These are phyloP conservation scores for Penicillium expansum DNA, from an alignment of 2,329 filamentous ascomycete genomes.

Conservation along the genomic window DNA sequence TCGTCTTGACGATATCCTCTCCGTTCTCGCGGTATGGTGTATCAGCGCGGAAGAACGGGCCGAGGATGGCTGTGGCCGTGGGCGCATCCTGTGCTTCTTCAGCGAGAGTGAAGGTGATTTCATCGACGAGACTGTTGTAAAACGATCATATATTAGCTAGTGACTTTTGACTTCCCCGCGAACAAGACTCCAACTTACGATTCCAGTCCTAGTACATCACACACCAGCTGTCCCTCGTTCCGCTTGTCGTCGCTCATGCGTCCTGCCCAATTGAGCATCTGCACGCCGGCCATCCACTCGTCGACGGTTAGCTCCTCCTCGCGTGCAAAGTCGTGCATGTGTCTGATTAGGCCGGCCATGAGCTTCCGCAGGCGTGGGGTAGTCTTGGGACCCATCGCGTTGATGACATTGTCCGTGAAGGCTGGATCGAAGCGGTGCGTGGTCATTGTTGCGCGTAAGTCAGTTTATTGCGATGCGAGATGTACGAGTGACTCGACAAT, in stretches of 20 bases:
- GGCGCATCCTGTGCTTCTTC: constrained; percentile 53
- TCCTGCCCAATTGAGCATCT: constrained; percentile 61
- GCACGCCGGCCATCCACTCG: constrained; percentile 57
- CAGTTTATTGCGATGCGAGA: background rate
- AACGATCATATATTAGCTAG: background rate
- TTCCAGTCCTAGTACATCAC: constrained; percentile 59
- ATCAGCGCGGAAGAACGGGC: constrained; percentile 77
- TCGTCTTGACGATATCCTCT: constrained; percentile 59
- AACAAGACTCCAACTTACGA: constrained; percentile 41
- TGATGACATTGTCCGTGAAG: constrained; percentile 68
- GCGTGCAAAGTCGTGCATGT: constrained; percentile 59
- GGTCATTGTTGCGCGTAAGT: constrained; percentile 22
- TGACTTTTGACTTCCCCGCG: background rate
- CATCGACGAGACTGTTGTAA: constrained; percentile 62
- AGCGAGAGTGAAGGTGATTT: constrained; percentile 70
- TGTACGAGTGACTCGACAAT: background rate
- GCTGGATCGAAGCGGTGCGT: constrained; percentile 44
- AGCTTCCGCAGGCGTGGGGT: constrained; percentile 65
- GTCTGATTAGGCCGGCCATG: constrained; percentile 51
- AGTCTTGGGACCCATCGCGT: constrained; percentile 70
- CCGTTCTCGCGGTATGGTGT: constrained; percentile 70
- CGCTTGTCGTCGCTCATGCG: constrained; percentile 61
- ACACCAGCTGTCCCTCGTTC: constrained; percentile 62
- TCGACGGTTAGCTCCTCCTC: constrained; percentile 59
- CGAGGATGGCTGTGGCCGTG: constrained; percentile 76